Evolutionary conservation across 202 grass and related monocot species (phyloP).

Genomic region (Carex arenaria): DNA sequence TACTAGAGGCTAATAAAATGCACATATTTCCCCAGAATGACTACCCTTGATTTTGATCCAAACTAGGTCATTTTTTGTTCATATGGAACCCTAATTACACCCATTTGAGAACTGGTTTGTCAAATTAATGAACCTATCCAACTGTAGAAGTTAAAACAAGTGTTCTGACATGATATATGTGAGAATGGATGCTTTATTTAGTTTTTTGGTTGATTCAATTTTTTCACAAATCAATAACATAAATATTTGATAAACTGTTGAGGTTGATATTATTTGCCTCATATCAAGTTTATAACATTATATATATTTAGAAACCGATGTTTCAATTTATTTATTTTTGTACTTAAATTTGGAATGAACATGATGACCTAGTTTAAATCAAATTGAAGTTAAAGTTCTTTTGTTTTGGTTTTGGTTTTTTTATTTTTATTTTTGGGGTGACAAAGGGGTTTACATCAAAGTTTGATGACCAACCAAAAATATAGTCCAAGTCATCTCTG

Average conservation of each 20-base stretch:
- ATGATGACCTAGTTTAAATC: not conserved
- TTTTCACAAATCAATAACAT: not conserved
- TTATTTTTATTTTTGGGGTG: not conserved
- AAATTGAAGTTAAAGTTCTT: not conserved
- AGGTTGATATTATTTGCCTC: not conserved
- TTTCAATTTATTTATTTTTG: not conserved
- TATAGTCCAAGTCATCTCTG: not conserved
- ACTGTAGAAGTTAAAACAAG: not conserved
- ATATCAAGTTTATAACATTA: not conserved
- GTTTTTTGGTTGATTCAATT: not conserved
- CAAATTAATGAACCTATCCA: not conserved
- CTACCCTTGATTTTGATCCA: not conserved
- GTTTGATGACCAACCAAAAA: not conserved
- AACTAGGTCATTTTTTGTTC: not conserved
- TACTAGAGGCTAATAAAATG: not conserved
- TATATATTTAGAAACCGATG: not conserved
- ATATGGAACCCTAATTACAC: not conserved
- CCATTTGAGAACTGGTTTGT: not conserved
- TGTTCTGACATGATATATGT: not conserved
- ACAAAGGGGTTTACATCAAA: not conserved
- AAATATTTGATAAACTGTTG: not conserved
- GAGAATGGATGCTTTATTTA: not conserved
- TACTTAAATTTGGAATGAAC: not conserved
- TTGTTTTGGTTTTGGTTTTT: not conserved
- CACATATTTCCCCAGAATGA: not conserved